phyloP scores from a whole-genome alignment of 1,284 basidiomycete genomes.

The Apiotrichum laibachii region DNA sequence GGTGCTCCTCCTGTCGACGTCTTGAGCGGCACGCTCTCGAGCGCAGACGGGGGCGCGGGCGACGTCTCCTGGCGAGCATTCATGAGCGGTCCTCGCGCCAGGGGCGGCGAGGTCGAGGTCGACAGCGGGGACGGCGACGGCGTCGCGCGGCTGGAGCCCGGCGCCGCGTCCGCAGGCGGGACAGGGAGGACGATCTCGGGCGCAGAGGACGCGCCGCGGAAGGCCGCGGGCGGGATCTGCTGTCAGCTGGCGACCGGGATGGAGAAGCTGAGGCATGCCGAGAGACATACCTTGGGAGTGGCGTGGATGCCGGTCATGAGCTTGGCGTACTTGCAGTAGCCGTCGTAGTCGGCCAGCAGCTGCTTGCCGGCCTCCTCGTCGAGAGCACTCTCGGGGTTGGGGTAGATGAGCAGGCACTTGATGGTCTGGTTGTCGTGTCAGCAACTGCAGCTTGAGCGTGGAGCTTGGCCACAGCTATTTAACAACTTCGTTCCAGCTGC shows the following conservation, averaged over 20 bases:
- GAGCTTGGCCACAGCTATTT: too few species aligned
- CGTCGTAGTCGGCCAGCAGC: slow-evolving; percentile 80
- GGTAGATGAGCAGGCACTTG: slow-evolving; percentile 91
- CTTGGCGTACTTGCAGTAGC: slow-evolving; percentile 61
- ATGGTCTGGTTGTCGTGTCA: slow-evolving; percentile 58
- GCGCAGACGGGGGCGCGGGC: slow-evolving; percentile 19
- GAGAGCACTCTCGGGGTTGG: slow-evolving; percentile 90
- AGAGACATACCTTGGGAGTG: slow-evolving; percentile 18
- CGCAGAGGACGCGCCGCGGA: slow-evolving; percentile 10
- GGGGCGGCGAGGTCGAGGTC: slow-evolving; percentile 1
- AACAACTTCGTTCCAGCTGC: too few species aligned
- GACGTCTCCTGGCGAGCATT: slow-evolving; percentile 36
- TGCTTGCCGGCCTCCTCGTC: slow-evolving; percentile 93
- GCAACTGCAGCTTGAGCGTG: not conserved
- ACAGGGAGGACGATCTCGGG: slow-evolving; percentile 14
- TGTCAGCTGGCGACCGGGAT: not conserved
- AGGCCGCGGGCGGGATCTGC: slow-evolving; percentile 20
- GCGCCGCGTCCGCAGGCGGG: slow-evolving; percentile 8
- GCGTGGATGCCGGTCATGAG: slow-evolving; percentile 34
- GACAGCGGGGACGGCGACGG: slow-evolving; percentile 10
- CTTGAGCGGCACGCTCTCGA: slow-evolving; percentile 18
- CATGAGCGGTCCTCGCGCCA: slow-evolving; percentile 28
- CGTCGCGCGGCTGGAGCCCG: not conserved
- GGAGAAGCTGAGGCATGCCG: not conserved
- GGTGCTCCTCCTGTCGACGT: not conserved